Percentiles rank a stretch among this genome's conserved stretches.
Conservation (phyloP, 441 rosid genomes). For the Rhodomyrtus psidioides region DNA sequence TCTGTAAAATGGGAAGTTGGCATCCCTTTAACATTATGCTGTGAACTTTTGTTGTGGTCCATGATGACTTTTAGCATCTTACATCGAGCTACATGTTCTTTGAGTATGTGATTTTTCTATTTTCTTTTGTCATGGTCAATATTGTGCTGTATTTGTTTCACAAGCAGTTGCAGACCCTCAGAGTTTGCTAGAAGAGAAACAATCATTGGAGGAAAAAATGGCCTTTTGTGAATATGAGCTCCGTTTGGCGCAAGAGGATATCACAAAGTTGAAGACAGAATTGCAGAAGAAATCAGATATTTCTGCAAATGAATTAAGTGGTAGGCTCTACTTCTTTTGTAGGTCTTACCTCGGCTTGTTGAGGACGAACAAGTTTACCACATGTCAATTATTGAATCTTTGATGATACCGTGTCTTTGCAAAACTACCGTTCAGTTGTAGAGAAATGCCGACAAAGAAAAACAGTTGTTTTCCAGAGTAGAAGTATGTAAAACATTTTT, state of each 20-base stretch:
- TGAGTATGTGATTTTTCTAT: not conserved
- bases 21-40: not conserved
- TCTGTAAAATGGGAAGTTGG: not conserved
- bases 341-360: not conserved
- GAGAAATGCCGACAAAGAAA: not conserved
- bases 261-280: conserved; percentile 58
- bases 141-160: not conserved
- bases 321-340: conserved; percentile 26
- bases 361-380: not conserved
- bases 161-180: conserved; percentile 91
- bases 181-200: conserved; percentile 80
- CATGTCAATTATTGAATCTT: not conserved
- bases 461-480: not conserved
- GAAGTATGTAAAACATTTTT: not conserved
- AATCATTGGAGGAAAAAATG: conserved; percentile 64
- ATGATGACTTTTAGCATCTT: not conserved
- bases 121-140: not conserved
- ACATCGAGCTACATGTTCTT: not conserved
- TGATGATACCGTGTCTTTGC: not conserved
- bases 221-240: conserved; percentile 81
- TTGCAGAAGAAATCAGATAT: conserved; percentile 52
- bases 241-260: conserved; percentile 87
- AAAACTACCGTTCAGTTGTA: not conserved
- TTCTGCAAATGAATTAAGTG: conserved; percentile 30
- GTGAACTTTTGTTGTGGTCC: not conserved